Evolutionary conservation across 83 land plant species (phyloP).

Genomic region (Larix sibirica): DNA sequence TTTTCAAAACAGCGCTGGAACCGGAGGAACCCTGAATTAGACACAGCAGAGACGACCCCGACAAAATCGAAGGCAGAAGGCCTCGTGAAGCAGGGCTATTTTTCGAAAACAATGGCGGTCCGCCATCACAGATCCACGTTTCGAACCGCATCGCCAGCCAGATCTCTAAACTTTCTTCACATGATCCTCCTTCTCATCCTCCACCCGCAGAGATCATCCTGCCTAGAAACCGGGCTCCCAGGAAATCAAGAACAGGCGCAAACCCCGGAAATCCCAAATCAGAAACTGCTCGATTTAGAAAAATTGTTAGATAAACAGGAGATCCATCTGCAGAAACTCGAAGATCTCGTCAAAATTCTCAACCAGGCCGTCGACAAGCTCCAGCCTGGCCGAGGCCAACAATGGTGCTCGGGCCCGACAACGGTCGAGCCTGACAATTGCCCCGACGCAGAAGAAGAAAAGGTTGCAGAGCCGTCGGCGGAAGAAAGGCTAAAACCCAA

Average conservation of each 20-base stretch:
- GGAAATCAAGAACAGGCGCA: not conserved
- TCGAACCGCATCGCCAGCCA: no score
- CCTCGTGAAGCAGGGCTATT: no score
- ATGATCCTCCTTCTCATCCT: no score
- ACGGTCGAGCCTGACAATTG: not conserved
- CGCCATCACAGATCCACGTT: no score
- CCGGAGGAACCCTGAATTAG: no score
- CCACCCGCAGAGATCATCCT: no score
- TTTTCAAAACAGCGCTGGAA: no score
- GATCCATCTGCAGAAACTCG: not conserved
- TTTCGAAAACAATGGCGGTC: no score
- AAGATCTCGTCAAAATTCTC: slow-evolving; percentile 6
- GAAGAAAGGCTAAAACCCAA: not conserved
- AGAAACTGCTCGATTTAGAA: not conserved
- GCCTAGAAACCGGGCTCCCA: no score
- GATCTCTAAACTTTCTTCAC: no score
- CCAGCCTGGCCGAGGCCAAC: not conserved
- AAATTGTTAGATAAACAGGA: not conserved
- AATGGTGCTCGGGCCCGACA: not conserved
- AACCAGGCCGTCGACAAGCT: not conserved
- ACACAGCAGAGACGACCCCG: no score
- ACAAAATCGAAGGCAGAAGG: no score
- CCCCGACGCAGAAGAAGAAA: not conserved
- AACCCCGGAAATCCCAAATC: not conserved
- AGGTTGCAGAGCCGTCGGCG: not conserved